Conservation (phyloP, 306 rosid species). For the Lathyrus oleraceus region DNA sequence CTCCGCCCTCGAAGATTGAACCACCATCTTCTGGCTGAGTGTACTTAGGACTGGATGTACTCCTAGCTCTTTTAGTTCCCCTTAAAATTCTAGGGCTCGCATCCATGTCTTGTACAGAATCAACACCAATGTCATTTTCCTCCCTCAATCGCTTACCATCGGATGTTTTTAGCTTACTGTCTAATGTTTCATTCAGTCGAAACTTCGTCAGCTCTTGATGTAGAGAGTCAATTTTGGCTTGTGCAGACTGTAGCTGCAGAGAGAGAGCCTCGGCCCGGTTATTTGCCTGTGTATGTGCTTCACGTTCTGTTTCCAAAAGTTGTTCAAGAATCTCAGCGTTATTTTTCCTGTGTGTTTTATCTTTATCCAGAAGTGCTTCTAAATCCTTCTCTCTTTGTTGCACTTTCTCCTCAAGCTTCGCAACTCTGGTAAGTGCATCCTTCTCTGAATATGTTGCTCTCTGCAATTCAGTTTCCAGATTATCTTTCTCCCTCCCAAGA, state of each 20-base stretch:
- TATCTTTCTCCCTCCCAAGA: slow-evolving; percentile 66
- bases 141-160: slow-evolving; percentile 76
- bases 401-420: slow-evolving; percentile 65
- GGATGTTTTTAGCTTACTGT: slow-evolving; percentile 70
- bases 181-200: slow-evolving; percentile 80
- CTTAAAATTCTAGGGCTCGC: slow-evolving; percentile 55
- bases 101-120: slow-evolving; percentile 78
- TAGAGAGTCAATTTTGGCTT: slow-evolving; percentile 78
- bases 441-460: slow-evolving; percentile 59
- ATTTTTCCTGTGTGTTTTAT: slow-evolving; percentile 71
- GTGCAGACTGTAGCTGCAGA: slow-evolving; percentile 83
- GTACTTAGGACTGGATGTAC: slow-evolving; percentile 61
- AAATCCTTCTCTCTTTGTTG: slow-evolving; percentile 82
- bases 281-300: slow-evolving; percentile 89
- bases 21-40: slow-evolving; percentile 86
- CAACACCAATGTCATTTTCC: slow-evolving; percentile 69
- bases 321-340: slow-evolving; percentile 76
- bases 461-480: slow-evolving; percentile 54
- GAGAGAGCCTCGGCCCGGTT: slow-evolving; percentile 89
- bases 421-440: slow-evolving; percentile 59
- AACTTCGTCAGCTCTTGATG: slow-evolving; percentile 82
- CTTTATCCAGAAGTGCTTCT: slow-evolving; percentile 68
- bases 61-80: slow-evolving; percentile 66
- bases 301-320: slow-evolving; percentile 85
- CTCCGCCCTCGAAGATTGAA: slow-evolving; percentile 70